Conservation (phyloP, 768 basidiomycete species). For the Heimioporus sp. region DNA sequence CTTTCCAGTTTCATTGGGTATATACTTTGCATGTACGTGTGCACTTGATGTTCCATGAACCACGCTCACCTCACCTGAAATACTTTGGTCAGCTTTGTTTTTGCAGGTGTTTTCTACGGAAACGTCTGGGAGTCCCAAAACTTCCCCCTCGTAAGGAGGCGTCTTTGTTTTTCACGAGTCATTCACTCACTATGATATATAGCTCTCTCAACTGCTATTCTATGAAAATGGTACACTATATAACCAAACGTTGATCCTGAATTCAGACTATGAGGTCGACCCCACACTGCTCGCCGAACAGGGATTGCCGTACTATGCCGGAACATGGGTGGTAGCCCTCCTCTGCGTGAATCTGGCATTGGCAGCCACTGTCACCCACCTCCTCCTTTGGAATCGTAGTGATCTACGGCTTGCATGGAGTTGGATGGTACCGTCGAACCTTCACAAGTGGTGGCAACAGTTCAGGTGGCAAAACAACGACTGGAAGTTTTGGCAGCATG, state of each 20-base stretch:
- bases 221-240: constrained; percentile 51
- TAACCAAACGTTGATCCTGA: constrained; percentile 52
- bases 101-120: constrained; percentile 36
- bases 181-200: constrained; percentile 7
- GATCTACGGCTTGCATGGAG: constrained; percentile 46
- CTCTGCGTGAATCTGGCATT: constrained; percentile 23
- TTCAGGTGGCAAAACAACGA: constrained; percentile 33
- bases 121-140: constrained; percentile 58
- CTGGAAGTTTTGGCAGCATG: constrained; percentile 35
- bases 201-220: constrained; percentile 48
- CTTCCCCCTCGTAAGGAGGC: constrained; percentile 49
- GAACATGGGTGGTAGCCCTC: constrained; percentile 22
- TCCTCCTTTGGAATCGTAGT: constrained; percentile 52
- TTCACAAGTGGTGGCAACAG: constrained; percentile 23
- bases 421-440: constrained; percentile 40
- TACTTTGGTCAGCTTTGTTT: constrained; percentile 28
- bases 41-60: not conserved
- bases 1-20: constrained; percentile 49
- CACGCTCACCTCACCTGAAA: not conserved
- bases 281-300: constrained; percentile 43
- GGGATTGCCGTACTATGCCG: constrained; percentile 33
- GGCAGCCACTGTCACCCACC: constrained; percentile 51
- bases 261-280: constrained; percentile 51
- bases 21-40: constrained; percentile 48
- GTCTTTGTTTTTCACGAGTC: constrained; percentile 11